phyloP scores from a whole-genome alignment of 768 basidiomycete genomes.

The Rhodocollybia butyracea region DNA sequence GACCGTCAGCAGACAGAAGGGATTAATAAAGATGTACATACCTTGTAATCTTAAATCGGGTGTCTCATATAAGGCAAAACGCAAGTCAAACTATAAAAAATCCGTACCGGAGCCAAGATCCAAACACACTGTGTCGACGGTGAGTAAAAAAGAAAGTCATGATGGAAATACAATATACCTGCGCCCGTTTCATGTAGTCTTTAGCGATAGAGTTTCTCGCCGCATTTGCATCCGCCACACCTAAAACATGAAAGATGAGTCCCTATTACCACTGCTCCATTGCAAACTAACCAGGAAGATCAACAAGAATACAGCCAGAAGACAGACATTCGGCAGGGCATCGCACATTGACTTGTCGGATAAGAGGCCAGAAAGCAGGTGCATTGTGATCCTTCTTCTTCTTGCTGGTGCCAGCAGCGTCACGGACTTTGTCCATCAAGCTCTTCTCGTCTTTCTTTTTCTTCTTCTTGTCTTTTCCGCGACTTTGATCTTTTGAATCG shows the following conservation, averaged over 20 bases:
- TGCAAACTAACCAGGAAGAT: conserved; percentile 48
- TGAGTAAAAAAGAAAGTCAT: background rate
- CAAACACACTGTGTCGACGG: conserved; percentile 32
- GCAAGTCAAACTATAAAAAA: background rate
- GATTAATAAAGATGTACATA: background rate
- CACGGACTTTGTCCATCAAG: conserved; percentile 30
- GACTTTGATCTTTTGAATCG: conserved; percentile 60
- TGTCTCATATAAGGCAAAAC: too few species aligned
- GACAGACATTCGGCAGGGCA: conserved; percentile 49
- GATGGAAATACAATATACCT: background rate
- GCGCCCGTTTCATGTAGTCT: conserved; percentile 63
- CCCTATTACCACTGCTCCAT: background rate
- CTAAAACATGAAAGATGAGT: conserved; percentile 20
- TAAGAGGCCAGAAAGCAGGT: conserved; percentile 60
- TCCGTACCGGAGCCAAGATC: conserved; percentile 61
- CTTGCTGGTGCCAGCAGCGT: conserved; percentile 18
- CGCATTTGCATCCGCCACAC: conserved; percentile 63
- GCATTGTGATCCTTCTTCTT: conserved; percentile 24
- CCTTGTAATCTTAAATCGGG: conserved; percentile 15
- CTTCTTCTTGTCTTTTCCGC: conserved; percentile 41
- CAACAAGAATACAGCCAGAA: conserved; percentile 61
- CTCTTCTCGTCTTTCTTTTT: conserved; percentile 34
- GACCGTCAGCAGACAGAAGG: background rate
- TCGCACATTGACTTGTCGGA: conserved; percentile 58
- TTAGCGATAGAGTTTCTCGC: conserved; percentile 62